These are phyloP conservation scores for Uncinocarpus reesii DNA, from an alignment of 2,329 filamentous ascomycete species.

Conservation along the genomic window DNA sequence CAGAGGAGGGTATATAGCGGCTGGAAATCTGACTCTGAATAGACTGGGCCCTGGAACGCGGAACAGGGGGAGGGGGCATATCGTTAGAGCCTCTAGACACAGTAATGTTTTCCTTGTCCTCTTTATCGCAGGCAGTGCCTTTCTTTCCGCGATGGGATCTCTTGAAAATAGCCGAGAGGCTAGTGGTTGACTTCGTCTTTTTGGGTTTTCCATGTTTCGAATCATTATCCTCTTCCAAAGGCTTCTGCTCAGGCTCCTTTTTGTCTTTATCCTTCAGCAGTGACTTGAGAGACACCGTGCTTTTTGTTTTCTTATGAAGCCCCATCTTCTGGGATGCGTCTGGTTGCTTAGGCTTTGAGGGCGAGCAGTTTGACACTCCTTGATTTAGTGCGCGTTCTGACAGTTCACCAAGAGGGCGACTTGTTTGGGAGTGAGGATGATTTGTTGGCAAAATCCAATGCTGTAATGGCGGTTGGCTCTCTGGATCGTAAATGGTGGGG, in stretches of 20 bases:
- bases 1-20: slow-evolving; percentile 38
- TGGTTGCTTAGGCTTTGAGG: slow-evolving; percentile 29
- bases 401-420: slow-evolving; percentile 25
- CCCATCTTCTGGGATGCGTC: slow-evolving; percentile 28
- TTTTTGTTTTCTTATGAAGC: slow-evolving; percentile 46
- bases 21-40: slow-evolving; percentile 25
- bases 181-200: slow-evolving; percentile 75
- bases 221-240: slow-evolving; percentile 25
- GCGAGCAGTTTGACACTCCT: slow-evolving; percentile 23
- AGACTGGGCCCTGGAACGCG: background rate
- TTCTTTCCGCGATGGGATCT: slow-evolving; percentile 61
- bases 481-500: slow-evolving; percentile 16
- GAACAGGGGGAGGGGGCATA: slow-evolving; percentile 3
- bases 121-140: slow-evolving; percentile 34
- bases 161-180: slow-evolving; percentile 65
- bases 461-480: slow-evolving; percentile 20
- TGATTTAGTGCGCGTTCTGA: slow-evolving; percentile 32
- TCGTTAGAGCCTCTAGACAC: slow-evolving; percentile 26
- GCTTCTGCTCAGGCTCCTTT: slow-evolving; percentile 31
- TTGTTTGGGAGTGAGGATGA: slow-evolving; percentile 36
- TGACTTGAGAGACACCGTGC: slow-evolving; percentile 44
- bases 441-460: slow-evolving; percentile 42
- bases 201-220: slow-evolving; percentile 41
- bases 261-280: slow-evolving; percentile 39
- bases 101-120: slow-evolving; percentile 76